phyloP scores from a whole-genome alignment of 2,329 filamentous ascomycete genomes.

The Ploettnerulaceae sp. region DNA sequence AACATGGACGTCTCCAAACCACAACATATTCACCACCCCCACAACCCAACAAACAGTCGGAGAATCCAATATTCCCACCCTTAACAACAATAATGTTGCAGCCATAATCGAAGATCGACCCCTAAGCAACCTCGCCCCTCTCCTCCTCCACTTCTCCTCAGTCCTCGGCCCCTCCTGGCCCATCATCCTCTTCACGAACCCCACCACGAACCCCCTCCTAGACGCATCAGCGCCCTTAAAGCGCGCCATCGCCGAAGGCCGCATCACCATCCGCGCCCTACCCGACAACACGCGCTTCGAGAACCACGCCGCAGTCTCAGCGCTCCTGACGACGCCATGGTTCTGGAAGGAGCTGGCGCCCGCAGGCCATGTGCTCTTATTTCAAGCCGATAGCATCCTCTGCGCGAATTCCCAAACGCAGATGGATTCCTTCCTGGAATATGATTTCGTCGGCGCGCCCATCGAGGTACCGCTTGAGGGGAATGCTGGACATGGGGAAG shows the following conservation, averaged over 20 bases:
- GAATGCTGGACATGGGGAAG: slow-evolving; percentile 28
- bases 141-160: slow-evolving; percentile 35
- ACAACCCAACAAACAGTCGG: too few species aligned
- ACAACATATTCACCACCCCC: too few species aligned
- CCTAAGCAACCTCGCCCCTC: slow-evolving; percentile 30
- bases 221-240: slow-evolving; percentile 22
- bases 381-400: slow-evolving; percentile 35
- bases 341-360: slow-evolving; percentile 35
- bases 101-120: slow-evolving; percentile 35
- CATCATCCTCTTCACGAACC: slow-evolving; percentile 39
- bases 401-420: slow-evolving; percentile 33
- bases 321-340: slow-evolving; percentile 32
- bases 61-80: too few species aligned
- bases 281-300: slow-evolving; percentile 32
- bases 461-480: too few species aligned
- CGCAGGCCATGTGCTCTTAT: slow-evolving; percentile 33
- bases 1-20: too few species aligned
- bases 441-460: slow-evolving; percentile 37
- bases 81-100: too few species aligned
- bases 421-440: slow-evolving; percentile 35
- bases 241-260: slow-evolving; percentile 31
- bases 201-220: slow-evolving; percentile 12
- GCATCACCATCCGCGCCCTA: slow-evolving; percentile 35
- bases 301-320: slow-evolving; percentile 32
- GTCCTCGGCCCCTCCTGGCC: slow-evolving; percentile 40